Evolutionary conservation across 2,329 filamentous ascomycete genomes (phyloP), one percentile per base, ranked within the genome.

Genomic region (Periconia sp.): DNA sequence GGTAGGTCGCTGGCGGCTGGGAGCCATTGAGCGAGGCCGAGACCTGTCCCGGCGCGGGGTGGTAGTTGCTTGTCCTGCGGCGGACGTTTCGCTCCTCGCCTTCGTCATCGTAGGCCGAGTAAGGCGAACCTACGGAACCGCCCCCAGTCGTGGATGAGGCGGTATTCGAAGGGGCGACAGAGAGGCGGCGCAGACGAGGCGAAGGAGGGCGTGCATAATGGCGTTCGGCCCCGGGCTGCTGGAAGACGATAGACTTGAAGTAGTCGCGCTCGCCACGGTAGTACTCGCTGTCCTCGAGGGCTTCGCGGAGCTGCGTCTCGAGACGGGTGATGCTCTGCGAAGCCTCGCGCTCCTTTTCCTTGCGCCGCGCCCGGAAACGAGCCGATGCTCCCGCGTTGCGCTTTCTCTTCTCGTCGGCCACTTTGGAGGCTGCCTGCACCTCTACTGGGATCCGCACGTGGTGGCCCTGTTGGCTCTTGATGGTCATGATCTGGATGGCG

Each of bases 311-410:
- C 59, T 88, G 82, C 49, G 83, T 80, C 66, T 91, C 87, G 50
- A 93, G 77, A 60, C 86, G 84, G 47, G 88, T 81, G 58, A 93
- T 86, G 47, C 83, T 87, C 50, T 82, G 81, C 15, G 84, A 84
- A 53, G 87, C 88, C 70, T 91, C 88, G 62, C 84, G 84, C 70
- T 93, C 90, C 70, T 89, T 87, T 66, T 92, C 90, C 75, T 95
- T 95, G 67, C 91, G 86, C 55, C 92, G 83, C 66, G 87, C 85
- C 51, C 91, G 84, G 60, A 95, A 94, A 54, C 91, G 83, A 45
- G 90, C 90, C 52, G 91, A 95, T 6, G 91, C 91, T 45, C 89
- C 89, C 41, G 91, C 91, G 66, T 96, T 96, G 48, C 91, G 84
- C 71, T 89, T 87, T 52, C 91, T 82, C 75, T 94, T 96, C 72